Evolutionary conservation across 352 stramenopile species (phyloP).

Genomic region (Sclerospora graminicola): DNA sequence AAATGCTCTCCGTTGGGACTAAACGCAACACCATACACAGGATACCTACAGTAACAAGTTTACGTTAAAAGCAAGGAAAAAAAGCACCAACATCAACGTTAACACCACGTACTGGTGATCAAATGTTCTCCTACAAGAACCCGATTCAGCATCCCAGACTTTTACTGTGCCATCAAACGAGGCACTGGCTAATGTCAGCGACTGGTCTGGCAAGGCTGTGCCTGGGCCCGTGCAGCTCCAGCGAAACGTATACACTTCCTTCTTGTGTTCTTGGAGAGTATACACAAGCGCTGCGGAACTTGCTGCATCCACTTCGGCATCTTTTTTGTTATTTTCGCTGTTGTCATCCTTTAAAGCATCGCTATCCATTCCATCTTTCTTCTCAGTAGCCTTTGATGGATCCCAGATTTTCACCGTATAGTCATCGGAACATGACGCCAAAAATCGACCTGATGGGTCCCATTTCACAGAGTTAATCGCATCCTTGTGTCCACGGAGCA

Average conservation of each 20-base stretch:
- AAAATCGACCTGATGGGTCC: constrained; percentile 88
- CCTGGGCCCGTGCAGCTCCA: constrained; percentile 84
- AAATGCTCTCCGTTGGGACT: constrained; percentile 89
- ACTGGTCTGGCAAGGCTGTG: constrained; percentile 42
- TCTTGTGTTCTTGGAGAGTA: constrained; percentile 86
- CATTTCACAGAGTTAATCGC: constrained; percentile 98
- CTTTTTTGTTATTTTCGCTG: constrained; percentile 18
- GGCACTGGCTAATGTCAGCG: constrained; percentile 86
- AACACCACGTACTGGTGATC: constrained; percentile 85
- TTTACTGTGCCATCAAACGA: constrained; percentile 95
- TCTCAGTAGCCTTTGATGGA: constrained; percentile 26
- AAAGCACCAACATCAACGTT: constrained; percentile 1
- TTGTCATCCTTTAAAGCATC: constrained; percentile 24
- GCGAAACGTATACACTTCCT: constrained; percentile 91
- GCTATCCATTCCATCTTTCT: constrained; percentile 12
- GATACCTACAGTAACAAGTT: constrained; percentile 37
- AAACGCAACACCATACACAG: constrained; percentile 84
- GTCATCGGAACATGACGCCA: constrained; percentile 98
- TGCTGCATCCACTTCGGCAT: constrained; percentile 12
- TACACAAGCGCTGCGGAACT: constrained; percentile 48
- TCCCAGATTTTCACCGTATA: constrained; percentile 97
- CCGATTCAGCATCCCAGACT: constrained; percentile 89
- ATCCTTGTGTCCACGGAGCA: constrained; percentile 90
- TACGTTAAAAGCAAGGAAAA: not conserved
- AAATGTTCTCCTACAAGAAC: constrained; percentile 87